Evolutionary conservation across 768 basidiomycete species (phyloP).

Genomic region (Pleurotus pulmonarius): DNA sequence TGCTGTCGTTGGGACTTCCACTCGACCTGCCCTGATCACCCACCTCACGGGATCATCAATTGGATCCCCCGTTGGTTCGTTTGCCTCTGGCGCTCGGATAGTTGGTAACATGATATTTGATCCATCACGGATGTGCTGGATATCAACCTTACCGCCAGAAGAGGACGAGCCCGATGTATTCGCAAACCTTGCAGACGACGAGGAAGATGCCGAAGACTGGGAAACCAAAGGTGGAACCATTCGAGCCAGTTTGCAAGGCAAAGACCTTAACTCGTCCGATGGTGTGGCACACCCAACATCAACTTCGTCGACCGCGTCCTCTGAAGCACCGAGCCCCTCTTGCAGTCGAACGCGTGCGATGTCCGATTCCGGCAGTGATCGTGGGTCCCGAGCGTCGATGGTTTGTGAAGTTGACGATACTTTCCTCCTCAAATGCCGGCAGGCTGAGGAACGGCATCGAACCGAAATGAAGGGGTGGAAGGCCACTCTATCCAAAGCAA

Average conservation of each 20-base stretch:
- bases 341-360: constrained; percentile 60
- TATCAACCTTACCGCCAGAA: constrained; percentile 79
- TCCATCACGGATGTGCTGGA: constrained; percentile 92
- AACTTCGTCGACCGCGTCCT: constrained; percentile 26
- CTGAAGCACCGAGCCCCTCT: constrained; percentile 54
- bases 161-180: constrained; percentile 97
- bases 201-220: constrained; percentile 72
- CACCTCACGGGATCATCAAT: constrained; percentile 88
- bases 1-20: constrained; percentile 72
- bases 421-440: constrained; percentile 67
- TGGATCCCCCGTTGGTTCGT: constrained; percentile 72
- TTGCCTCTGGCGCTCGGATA: constrained; percentile 76
- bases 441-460: constrained; percentile 80
- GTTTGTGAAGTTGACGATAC: constrained; percentile 74
- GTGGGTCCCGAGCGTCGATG: constrained; percentile 77
- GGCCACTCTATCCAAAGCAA: constrained; percentile 19
- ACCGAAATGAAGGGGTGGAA: constrained; percentile 85
- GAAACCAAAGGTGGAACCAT: constrained; percentile 79
- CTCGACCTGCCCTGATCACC: constrained; percentile 93
- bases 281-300: constrained; percentile 23
- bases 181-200: constrained; percentile 88
- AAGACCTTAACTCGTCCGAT: constrained; percentile 23
- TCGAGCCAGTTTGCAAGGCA: constrained; percentile 46
- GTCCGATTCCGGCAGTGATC: constrained; percentile 76
- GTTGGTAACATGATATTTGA: constrained; percentile 99